Evolutionary conservation across 2,329 filamentous ascomycete species (phyloP).

Genomic region (Coleophoma cylindrospora): DNA sequence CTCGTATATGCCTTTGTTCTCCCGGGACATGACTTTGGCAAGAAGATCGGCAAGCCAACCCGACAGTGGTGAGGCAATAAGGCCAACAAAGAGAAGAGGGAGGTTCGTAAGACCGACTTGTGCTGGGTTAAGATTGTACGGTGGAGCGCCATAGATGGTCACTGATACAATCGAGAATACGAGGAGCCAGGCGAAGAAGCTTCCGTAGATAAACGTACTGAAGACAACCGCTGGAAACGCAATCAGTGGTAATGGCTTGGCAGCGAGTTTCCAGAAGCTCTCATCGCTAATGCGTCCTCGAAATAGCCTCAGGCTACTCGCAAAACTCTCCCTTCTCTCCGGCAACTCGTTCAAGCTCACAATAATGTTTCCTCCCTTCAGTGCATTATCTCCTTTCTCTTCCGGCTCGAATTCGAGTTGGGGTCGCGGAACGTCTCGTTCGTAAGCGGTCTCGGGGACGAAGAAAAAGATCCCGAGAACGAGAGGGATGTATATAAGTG

Average conservation of each 20-base stretch:
- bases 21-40: conserved; percentile 34
- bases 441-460: conserved; percentile 37
- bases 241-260: conserved; percentile 42
- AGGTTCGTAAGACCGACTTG: conserved; percentile 7
- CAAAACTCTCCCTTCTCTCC: conserved; percentile 26
- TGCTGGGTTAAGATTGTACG: conserved; percentile 31
- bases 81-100: conserved; percentile 12
- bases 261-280: conserved; percentile 29
- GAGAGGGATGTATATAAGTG: conserved; percentile 35
- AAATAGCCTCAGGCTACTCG: conserved; percentile 30
- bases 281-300: conserved; percentile 32
- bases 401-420: background rate
- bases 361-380: conserved; percentile 8
- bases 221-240: conserved; percentile 40
- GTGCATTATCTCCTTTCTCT: background rate
- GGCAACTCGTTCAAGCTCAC: conserved; percentile 18
- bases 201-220: conserved; percentile 15
- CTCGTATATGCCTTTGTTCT: conserved; percentile 24
- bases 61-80: background rate
- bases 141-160: conserved; percentile 35
- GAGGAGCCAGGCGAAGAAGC: conserved; percentile 36
- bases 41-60: conserved; percentile 26
- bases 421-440: background rate
- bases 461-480: conserved; percentile 37
- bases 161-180: conserved; percentile 35